Evolutionary conservation across 73 alveolate species (phyloP).

Genomic region (Symbiodinium pilosum): DNA sequence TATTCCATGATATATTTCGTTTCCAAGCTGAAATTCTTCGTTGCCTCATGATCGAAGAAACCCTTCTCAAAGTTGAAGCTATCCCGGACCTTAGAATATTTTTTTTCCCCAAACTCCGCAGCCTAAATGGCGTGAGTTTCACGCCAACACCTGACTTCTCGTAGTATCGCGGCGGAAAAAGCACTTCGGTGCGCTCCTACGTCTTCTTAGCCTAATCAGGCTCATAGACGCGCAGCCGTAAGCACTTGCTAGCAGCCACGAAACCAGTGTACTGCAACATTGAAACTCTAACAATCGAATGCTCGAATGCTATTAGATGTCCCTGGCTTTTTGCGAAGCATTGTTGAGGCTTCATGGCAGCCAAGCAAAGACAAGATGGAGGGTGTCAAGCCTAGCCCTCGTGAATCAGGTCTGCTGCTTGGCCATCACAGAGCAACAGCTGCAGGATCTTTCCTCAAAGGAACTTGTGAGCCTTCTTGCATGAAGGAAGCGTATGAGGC

Average conservation of each 20-base stretch:
- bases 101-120: neutral
- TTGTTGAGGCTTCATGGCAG: conserved; percentile 3
- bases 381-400: neutral
- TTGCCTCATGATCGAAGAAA: too few species aligned
- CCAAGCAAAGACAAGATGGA: neutral
- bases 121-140: neutral
- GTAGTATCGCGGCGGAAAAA: neutral
- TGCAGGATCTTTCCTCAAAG: neutral
- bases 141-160: neutral
- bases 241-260: conserved; percentile 8
- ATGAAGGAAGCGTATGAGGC: neutral
- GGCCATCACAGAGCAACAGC: neutral
- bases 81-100: too few species aligned
- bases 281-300: too few species aligned
- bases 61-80: too few species aligned
- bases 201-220: neutral
- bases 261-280: too few species aligned
- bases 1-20: too few species aligned
- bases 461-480: neutral
- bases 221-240: neutral
- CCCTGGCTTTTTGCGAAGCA: neutral
- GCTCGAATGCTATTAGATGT: neutral
- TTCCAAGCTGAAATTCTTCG: too few species aligned
- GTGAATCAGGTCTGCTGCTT: neutral
- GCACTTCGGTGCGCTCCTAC: neutral